Base-by-base conservation (phyloP, 345 rosid genomes). In the Gossypium arboreum region DNA sequence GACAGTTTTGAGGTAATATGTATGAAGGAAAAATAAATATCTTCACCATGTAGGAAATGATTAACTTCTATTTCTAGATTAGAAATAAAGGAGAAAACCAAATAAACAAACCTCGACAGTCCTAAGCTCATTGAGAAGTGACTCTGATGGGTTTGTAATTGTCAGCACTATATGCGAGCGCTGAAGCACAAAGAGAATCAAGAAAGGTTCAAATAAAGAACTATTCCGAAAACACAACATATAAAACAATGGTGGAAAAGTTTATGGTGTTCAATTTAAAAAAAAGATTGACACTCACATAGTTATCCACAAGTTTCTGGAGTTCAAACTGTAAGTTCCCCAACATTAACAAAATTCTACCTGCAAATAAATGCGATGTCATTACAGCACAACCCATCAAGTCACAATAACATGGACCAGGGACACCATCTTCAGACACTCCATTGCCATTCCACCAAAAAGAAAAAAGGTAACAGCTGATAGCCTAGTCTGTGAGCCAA, bases 121-220 rank as follows among this genome's bases (percentile, higher is more conserved):
- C 70, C 97, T 94, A 20, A 96, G 97, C 73, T 96, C 98, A 80
- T 81, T 89, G 68, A 96, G 90, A 83, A 93, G 90, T n/a, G 97
- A 92, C 77, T 96, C 99, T 5, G 98, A 88, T 15, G 99, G 98
- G 60, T 86, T 79, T 55, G 98, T 92, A 80, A 96, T 92, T 16
- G 99, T 96, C 75, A 82, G 61, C 71, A 86, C 73, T 82, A 96
- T 78, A 84, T 93, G 90, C 65, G 89, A 84, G 9, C 99, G 94
- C 99, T 96, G 93, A 77, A 80, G 69, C 79, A 76, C 27, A 50
- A 76, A 71, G 24, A 80, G 43, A 18, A 45, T 27, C 24, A 67
- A 20, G 72, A 81, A 60, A 80, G 59, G 47, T 39, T 45, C 5
- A 60, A 70, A 34, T 12, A 43, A 70, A 9, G 51, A 24, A 65